A percentile compares a stretch with the other conserved stretches of the same genome.
Evolutionary conservation across 2,329 filamentous ascomycete genomes (phyloP).

Genomic region (Colletotrichum musicola): DNA sequence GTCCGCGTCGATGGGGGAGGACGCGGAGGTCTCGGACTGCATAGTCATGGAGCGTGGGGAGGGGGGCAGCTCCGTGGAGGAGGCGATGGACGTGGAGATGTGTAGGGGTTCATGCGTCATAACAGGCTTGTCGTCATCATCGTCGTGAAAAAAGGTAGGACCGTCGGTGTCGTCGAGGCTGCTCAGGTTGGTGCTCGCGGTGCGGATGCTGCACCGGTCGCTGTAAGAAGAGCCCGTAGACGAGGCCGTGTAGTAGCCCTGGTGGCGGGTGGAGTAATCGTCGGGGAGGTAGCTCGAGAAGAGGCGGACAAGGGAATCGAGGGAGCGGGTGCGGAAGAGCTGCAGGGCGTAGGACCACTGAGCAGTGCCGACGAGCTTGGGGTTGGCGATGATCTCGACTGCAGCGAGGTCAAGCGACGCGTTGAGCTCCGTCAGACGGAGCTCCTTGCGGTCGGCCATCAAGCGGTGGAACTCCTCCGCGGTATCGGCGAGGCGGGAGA

Average conservation of each 20-base stretch:
- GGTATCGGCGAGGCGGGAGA: slow-evolving; percentile 64
- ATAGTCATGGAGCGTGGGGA: slow-evolving; percentile 66
- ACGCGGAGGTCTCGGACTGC: slow-evolving; percentile 58
- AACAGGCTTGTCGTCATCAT: slow-evolving; percentile 49
- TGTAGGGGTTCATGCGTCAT: slow-evolving; percentile 61
- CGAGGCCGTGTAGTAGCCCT: slow-evolving; percentile 48
- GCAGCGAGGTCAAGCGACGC: slow-evolving; percentile 68
- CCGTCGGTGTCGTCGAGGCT: slow-evolving; percentile 51
- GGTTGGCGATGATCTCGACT: slow-evolving; percentile 72
- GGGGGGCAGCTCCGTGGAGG: slow-evolving; percentile 53
- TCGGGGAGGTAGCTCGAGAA: slow-evolving; percentile 70
- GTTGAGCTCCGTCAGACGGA: slow-evolving; percentile 68
- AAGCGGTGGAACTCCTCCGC: slow-evolving; percentile 66
- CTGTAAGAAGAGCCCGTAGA: slow-evolving; percentile 53
- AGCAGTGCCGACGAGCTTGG: slow-evolving; percentile 67
- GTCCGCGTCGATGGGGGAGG: slow-evolving; percentile 52
- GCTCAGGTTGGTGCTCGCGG: slow-evolving; percentile 54
- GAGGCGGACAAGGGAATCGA: slow-evolving; percentile 71
- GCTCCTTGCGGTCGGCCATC: slow-evolving; percentile 65
- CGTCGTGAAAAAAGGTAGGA: slow-evolving; percentile 58
- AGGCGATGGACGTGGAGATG: slow-evolving; percentile 45
- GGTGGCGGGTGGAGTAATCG: slow-evolving; percentile 57
- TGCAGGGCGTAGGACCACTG: slow-evolving; percentile 71
- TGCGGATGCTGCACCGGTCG: slow-evolving; percentile 53
- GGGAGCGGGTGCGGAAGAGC: slow-evolving; percentile 69